A percentile compares a stretch with the other conserved stretches of the same genome.
phyloP scores from a whole-genome alignment of 1,284 basidiomycete species.

The Trametes pubescens region DNA sequence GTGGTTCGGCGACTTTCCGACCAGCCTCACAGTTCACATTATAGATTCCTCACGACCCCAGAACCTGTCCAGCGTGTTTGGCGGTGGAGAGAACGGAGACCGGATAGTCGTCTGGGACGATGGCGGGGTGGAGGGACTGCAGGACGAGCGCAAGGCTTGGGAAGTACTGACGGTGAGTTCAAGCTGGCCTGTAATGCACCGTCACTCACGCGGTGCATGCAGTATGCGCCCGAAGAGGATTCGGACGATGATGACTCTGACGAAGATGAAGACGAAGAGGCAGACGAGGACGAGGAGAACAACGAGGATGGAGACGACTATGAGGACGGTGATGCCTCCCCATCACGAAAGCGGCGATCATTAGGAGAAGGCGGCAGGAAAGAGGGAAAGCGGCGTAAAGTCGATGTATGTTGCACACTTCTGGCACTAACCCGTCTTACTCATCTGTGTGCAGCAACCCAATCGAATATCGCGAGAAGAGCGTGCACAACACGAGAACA shows the following conservation, averaged over 20 bases:
- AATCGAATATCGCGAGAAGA: constrained; percentile 74
- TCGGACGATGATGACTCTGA: constrained; percentile 60
- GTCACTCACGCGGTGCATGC: constrained; percentile 2
- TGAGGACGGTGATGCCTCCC: constrained; percentile 44
- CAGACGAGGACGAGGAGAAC: constrained; percentile 52
- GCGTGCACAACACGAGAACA: constrained; percentile 65
- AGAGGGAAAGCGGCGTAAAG: constrained; percentile 58
- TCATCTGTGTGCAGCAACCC: constrained; percentile 38
- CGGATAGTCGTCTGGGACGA: constrained; percentile 91
- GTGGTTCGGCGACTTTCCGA: constrained; percentile 78
- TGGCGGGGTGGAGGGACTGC: constrained; percentile 73
- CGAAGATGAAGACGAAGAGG: constrained; percentile 46
- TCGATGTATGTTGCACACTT: constrained; percentile 49
- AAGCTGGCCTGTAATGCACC: not conserved
- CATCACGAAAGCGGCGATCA: constrained; percentile 66
- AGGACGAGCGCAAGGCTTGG: constrained; percentile 76
- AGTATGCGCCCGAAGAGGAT: constrained; percentile 79
- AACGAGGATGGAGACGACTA: constrained; percentile 56
- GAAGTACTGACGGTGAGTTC: constrained; percentile 77
- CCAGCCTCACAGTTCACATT: constrained; percentile 81
- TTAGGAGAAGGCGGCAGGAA: constrained; percentile 50
- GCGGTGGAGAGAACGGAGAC: constrained; percentile 72
- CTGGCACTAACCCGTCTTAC: not conserved
- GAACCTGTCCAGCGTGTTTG: constrained; percentile 91
- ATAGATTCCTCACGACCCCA: constrained; percentile 95